phyloP scores from a whole-genome alignment of 202 grass and related monocot genomes.

The Digitaria exilis region DNA sequence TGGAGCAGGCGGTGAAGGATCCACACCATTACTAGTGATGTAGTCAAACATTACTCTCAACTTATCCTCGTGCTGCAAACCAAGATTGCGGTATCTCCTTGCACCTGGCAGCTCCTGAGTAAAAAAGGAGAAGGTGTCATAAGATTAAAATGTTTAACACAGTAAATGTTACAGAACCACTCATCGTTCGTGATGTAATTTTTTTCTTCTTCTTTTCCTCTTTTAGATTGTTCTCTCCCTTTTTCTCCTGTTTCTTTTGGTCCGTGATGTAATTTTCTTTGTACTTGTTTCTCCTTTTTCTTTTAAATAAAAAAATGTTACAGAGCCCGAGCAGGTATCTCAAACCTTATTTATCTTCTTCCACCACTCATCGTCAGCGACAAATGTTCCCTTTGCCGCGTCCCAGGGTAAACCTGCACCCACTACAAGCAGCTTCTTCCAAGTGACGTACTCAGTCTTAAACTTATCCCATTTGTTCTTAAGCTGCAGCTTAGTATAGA shows the following conservation, averaged over 20 bases:
- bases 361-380: constrained; percentile 45
- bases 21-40: constrained; percentile 35
- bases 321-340: constrained; percentile 4
- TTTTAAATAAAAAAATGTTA: too few species aligned
- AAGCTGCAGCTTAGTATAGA: constrained; percentile 47
- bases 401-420: constrained; percentile 37
- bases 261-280: too few species aligned
- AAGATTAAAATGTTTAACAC: background rate
- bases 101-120: constrained; percentile 50
- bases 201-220: too few species aligned
- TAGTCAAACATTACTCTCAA: constrained; percentile 50
- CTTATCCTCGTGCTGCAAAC: constrained; percentile 36
- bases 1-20: constrained; percentile 12
- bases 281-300: too few species aligned
- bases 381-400: constrained; percentile 34
- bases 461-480: constrained; percentile 61
- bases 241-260: too few species aligned
- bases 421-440: constrained; percentile 41
- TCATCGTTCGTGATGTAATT: too few species aligned
- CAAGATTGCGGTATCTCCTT: constrained; percentile 33
- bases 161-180: background rate
- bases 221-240: too few species aligned
- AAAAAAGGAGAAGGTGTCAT: background rate
- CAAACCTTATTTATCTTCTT: constrained; percentile 53
- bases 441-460: constrained; percentile 45